Percentiles rank a stretch among this genome's conserved stretches.
phyloP scores from a whole-genome alignment of 805 yeast species.

The Saturnispora ahearnii region DNA sequence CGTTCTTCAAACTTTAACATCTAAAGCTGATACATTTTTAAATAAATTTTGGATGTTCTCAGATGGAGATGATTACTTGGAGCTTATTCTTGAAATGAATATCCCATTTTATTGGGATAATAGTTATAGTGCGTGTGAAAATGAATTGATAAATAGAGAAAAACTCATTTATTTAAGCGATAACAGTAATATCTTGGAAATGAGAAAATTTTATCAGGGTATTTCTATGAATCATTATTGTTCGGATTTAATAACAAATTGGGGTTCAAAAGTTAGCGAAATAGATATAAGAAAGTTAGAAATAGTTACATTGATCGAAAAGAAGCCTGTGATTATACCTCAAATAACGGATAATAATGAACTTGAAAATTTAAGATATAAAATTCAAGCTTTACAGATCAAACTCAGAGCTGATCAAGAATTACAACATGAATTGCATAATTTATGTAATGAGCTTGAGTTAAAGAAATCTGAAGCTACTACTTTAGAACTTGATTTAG shows the following conservation, averaged over 20 bases:
- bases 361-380: constrained; percentile 31
- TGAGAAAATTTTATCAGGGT: neutral
- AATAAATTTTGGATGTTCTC: neutral
- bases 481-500: neutral
- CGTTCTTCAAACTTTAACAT: neutral
- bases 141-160: neutral
- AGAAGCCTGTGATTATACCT: no score
- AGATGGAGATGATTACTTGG: neutral
- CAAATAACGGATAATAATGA: constrained; percentile 8
- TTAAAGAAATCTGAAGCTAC: neutral
- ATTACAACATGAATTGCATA: constrained; percentile 2
- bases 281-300: neutral
- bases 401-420: constrained; percentile 18
- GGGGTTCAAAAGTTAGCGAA: neutral
- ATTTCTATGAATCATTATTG: neutral
- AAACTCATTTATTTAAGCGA: neutral
- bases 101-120: neutral
- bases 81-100: neutral
- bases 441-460: constrained; percentile 1
- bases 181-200: neutral
- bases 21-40: neutral
- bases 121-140: neutral
- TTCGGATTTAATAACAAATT: neutral
- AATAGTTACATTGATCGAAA: neutral
- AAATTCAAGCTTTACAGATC: constrained; percentile 35